These are phyloP conservation scores for Cephaloascus fragrans DNA, from an alignment of 805 yeast species.

Conservation along the genomic window DNA sequence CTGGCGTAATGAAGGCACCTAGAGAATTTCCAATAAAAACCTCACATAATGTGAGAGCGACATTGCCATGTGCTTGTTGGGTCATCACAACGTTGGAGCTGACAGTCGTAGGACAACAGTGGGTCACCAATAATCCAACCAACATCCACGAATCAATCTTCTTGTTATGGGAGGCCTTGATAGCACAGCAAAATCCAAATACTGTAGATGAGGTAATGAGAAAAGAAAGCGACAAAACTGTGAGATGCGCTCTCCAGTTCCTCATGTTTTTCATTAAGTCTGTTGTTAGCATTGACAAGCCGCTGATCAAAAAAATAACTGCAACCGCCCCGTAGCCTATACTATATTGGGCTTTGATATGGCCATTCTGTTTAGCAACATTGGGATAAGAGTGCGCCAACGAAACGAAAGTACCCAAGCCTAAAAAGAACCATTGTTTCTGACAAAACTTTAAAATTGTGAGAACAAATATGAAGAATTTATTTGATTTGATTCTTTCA, in stretches of 20 bases:
- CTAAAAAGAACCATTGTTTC: conserved; percentile 68
- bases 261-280: conserved; percentile 52
- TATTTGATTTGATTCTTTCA: background rate
- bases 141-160: conserved; percentile 68
- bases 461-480: background rate
- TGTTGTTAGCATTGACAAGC: conserved; percentile 63
- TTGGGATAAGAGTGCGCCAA: conserved; percentile 72
- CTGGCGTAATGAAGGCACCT: conserved; percentile 87
- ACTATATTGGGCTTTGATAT: conserved; percentile 62
- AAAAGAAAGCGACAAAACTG: conserved; percentile 60
- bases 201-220: conserved; percentile 62
- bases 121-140: conserved; percentile 74
- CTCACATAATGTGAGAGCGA: conserved; percentile 66
- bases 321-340: conserved; percentile 86
- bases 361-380: conserved; percentile 79
- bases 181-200: conserved; percentile 64
- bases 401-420: conserved; percentile 62
- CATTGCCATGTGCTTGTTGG: conserved; percentile 75
- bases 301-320: conserved; percentile 71
- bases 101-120: conserved; percentile 87
- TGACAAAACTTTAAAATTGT: conserved; percentile 1
- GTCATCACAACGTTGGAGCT: conserved; percentile 93
- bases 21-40: conserved; percentile 77
- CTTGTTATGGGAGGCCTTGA: conserved; percentile 44
- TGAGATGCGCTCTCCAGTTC: conserved; percentile 77